phyloP scores from a whole-genome alignment of 106 monocot species.

The Allium fistulosum region DNA sequence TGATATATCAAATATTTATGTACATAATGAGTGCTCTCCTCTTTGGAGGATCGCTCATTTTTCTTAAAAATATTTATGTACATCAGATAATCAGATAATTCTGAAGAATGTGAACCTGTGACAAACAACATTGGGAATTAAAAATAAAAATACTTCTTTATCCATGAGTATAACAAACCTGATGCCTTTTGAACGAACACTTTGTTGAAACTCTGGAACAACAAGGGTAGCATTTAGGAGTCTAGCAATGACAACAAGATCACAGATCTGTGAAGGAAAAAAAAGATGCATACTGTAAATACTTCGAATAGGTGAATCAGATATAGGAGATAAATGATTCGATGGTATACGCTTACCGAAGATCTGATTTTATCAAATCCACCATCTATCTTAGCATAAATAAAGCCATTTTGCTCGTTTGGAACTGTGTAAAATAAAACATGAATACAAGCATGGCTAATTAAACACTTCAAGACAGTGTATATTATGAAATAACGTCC shows the following conservation, averaged over 20 bases:
- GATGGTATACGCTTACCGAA: conserved; percentile 41
- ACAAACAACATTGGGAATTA: background rate
- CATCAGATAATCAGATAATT: too few relatives aligned
- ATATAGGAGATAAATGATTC: background rate
- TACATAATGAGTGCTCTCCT: too few relatives aligned
- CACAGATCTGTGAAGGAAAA: conserved; percentile 60
- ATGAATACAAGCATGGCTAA: conserved; percentile 5
- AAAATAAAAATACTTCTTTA: background rate
- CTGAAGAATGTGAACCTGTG: too few relatives aligned
- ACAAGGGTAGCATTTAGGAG: conserved; percentile 88
- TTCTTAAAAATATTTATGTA: background rate
- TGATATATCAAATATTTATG: background rate
- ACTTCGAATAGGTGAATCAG: background rate
- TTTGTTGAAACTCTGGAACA: conserved; percentile 76
- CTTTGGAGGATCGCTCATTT: background rate
- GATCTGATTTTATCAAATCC: conserved; percentile 75
- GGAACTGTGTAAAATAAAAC: conserved; percentile 40
- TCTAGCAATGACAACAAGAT: conserved; percentile 63
- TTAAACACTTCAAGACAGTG: background rate
- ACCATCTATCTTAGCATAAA: conserved; percentile 76
- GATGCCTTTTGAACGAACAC: conserved; percentile 61
- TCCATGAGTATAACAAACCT: conserved; percentile 22
- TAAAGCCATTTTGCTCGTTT: conserved; percentile 44
- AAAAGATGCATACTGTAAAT: conserved; percentile 11
- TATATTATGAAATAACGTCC: too few relatives aligned